Evolutionary conservation across 2,329 filamentous ascomycete species (phyloP).

Genomic region (Microsporum audouinii): DNA sequence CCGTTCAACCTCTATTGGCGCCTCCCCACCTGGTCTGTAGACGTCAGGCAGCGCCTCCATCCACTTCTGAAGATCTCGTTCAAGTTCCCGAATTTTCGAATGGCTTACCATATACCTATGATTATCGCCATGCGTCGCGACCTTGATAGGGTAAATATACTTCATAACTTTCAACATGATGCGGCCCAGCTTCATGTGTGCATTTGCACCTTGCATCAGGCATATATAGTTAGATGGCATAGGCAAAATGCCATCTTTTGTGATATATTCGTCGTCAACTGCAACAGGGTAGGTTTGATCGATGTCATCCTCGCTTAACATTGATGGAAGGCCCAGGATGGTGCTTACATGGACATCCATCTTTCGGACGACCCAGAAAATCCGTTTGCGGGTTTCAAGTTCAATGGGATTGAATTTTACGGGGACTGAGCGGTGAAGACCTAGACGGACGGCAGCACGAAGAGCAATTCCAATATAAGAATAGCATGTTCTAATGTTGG

Average conservation of each 20-base stretch:
- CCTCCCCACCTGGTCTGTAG: conserved; percentile 69
- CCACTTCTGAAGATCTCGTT: conserved; percentile 52
- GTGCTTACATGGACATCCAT: conserved; percentile 43
- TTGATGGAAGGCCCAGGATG: conserved; percentile 38
- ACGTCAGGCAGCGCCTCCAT: conserved; percentile 58
- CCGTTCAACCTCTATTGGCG: conserved; percentile 62
- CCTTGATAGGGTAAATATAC: conserved; percentile 53
- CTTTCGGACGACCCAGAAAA: conserved; percentile 41
- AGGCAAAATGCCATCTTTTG: conserved; percentile 35
- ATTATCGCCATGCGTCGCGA: conserved; percentile 32
- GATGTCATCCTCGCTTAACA: conserved; percentile 41
- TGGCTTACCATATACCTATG: conserved; percentile 53
- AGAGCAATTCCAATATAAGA: conserved; percentile 68
- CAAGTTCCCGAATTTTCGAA: conserved; percentile 52
- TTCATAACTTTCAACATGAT: conserved; percentile 52
- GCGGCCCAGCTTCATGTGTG: conserved; percentile 46
- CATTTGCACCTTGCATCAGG: conserved; percentile 49
- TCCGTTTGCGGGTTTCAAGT: conserved; percentile 61
- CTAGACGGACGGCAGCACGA: conserved; percentile 63
- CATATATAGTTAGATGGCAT: conserved; percentile 46
- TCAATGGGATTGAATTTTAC: conserved; percentile 60
- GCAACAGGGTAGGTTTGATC: conserved; percentile 39
- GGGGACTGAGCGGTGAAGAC: conserved; percentile 61
- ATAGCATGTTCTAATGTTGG: conserved; percentile 68
- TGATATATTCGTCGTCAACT: conserved; percentile 39